phyloP scores from a whole-genome alignment of 805 yeast genomes.

The Komagataella pastoris region DNA sequence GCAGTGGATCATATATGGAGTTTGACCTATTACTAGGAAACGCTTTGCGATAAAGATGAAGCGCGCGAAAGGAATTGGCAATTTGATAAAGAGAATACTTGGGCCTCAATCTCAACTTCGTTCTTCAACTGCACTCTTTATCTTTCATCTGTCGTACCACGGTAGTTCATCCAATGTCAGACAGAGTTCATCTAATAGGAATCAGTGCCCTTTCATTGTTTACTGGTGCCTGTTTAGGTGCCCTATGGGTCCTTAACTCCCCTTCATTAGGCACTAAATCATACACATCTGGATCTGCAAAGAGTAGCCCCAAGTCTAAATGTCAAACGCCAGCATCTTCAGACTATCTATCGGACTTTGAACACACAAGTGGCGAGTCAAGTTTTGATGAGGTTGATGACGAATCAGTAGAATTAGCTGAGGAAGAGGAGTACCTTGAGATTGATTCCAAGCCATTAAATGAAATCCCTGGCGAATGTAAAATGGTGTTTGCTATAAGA shows the following conservation, averaged over 20 bases:
- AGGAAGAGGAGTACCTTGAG: conserved; percentile 40
- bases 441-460: conserved; percentile 49
- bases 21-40: background rate
- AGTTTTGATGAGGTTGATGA: conserved; percentile 14
- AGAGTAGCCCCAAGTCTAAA: background rate
- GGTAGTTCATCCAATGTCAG: background rate
- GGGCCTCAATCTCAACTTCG: background rate
- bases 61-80: background rate
- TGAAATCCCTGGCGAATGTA: conserved; percentile 63
- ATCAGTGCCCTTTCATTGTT: conserved; percentile 12
- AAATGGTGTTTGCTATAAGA: conserved; percentile 81
- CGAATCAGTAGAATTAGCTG: conserved; percentile 25
- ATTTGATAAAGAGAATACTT: background rate
- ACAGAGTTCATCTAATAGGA: background rate
- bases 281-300: background rate
- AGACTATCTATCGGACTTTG: conserved; percentile 12
- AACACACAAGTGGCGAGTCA: background rate
- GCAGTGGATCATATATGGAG: too few species aligned
- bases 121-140: background rate
- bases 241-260: conserved; percentile 6
- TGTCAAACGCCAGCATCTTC: conserved; percentile 10
- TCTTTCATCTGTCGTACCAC: background rate
- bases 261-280: conserved; percentile 4
- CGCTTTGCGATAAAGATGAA: background rate
- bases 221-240: conserved; percentile 17